phyloP scores from a whole-genome alignment of 441 rosid genomes.

The Raphanus hybrid region DNA sequence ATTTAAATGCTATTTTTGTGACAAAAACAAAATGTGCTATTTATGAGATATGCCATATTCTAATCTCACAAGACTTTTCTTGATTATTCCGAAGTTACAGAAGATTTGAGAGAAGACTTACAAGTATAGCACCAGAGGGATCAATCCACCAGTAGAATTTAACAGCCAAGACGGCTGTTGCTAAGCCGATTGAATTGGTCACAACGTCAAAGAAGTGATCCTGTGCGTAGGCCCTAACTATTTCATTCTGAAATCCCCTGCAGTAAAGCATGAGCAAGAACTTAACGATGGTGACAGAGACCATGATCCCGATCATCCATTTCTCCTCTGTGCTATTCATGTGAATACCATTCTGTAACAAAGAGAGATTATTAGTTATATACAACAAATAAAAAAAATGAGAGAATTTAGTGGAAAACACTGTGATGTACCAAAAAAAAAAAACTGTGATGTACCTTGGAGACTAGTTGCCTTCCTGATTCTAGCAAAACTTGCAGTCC shows the following conservation, averaged over 20 bases:
- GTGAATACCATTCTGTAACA: slow-evolving; percentile 58
- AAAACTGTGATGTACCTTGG: slow-evolving; percentile 36
- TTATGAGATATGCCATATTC: neutral
- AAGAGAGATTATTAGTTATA: neutral
- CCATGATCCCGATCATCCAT: slow-evolving; percentile 85
- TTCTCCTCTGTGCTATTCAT: slow-evolving; percentile 55
- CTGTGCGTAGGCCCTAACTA: slow-evolving; percentile 67
- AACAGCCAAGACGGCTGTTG: slow-evolving; percentile 61
- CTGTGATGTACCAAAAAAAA: slow-evolving; percentile 11
- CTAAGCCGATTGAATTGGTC: slow-evolving; percentile 69
- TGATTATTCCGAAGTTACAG: neutral
- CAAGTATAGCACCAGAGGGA: slow-evolving; percentile 69
- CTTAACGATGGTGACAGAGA: slow-evolving; percentile 59
- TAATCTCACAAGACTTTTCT: neutral
- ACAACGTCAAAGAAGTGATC: slow-evolving; percentile 80
- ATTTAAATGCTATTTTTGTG: neutral
- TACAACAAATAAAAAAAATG: neutral
- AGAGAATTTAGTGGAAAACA: neutral
- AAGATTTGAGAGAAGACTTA: slow-evolving; percentile 35
- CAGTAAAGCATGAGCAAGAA: slow-evolving; percentile 61
- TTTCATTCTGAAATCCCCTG: slow-evolving; percentile 66
- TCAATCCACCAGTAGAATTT: slow-evolving; percentile 75
- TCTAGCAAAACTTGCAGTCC: slow-evolving; percentile 70
- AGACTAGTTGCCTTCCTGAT: slow-evolving; percentile 57
- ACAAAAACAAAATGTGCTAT: neutral